These are phyloP conservation scores for Emergomyces africanus DNA, from an alignment of 2,329 filamentous ascomycete genomes.

Conservation along the genomic window DNA sequence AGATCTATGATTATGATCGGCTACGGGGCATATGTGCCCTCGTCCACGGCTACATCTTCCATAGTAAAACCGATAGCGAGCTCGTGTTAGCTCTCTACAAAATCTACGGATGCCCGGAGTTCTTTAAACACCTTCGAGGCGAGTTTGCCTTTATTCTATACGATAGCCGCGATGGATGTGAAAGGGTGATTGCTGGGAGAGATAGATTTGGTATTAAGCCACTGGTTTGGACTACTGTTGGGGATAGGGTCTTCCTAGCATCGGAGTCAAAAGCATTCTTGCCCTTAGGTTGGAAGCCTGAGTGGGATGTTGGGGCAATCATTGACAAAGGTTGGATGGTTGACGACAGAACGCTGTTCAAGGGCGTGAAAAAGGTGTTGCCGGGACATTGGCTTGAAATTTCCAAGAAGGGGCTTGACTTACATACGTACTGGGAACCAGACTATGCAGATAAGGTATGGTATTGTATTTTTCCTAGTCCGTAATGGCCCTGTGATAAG, in stretches of 20 bases:
- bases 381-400: constrained; percentile 1
- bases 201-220: constrained; percentile 48
- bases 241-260: constrained; percentile 34
- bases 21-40: constrained; percentile 26
- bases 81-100: constrained; percentile 42
- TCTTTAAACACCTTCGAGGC: constrained; percentile 37
- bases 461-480: neutral
- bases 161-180: constrained; percentile 27
- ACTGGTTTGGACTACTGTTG: constrained; percentile 37
- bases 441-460: constrained; percentile 40
- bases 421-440: constrained; percentile 41
- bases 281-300: constrained; percentile 38
- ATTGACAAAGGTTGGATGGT: constrained; percentile 32
- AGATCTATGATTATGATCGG: constrained; percentile 43
- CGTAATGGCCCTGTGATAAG: neutral
- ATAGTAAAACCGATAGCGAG: constrained; percentile 38
- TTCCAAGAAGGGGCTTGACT: constrained; percentile 10
- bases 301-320: constrained; percentile 41
- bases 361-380: constrained; percentile 31
- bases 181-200: constrained; percentile 35
- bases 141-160: constrained; percentile 44
- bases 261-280: constrained; percentile 44
- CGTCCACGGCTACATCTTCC: constrained; percentile 33
- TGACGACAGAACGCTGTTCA: constrained; percentile 38
- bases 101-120: constrained; percentile 32